Base-by-base conservation (phyloP, 2,329 filamentous ascomycete species). In the Orbilia quercus region DNA sequence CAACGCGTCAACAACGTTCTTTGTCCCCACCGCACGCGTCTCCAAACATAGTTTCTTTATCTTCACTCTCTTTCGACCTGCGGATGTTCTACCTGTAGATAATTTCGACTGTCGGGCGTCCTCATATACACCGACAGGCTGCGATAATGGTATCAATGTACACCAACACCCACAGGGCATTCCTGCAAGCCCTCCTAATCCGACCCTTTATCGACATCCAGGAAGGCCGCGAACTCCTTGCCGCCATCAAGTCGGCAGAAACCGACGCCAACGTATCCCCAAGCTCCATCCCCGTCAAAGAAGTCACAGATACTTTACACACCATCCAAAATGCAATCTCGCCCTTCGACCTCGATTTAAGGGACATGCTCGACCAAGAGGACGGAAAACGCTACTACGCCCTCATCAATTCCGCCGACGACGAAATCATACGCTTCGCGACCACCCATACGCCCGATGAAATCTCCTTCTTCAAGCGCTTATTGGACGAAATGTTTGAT, bases 401-500 rank as follows among this genome's bases (percentile, higher is more conserved):
- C 1, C 84, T 99, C 34, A 89, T 98, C 50, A 99, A 99, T 81
- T 91, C 90, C 0, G 89, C 90, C 7, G 92, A 90, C 74, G 95
- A 99, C 80, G 84, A 89, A 0, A 83, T 94, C 71, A 96, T 92
- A 0, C 94, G 97, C 78, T 85, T 97, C 40, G 92, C 93, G 1
- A 98, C 95, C 0, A 88, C 87, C 0, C 91, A 90, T 79, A 86
- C 85, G 6, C 83, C 91, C 0, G 92, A 96, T 76, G 93, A 98
- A 82, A 91, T 98, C 31, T 88, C 90, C 0, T 99, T 92, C 79
- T 87, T 98, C 62, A 95, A 96, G 81, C 85, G 95, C 7, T 80
- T 97, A 1, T 85, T 99, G 0, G 93, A 97, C 80, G 88, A 86
- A 77, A 96, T 99, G 87, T 99, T 98, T 79, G 91, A 96, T 75